Percentiles rank a stretch among this genome's conserved stretches.
Evolutionary conservation across 2,329 filamentous ascomycete genomes (phyloP).

Genomic region (Hirsutella rhossiliensis): DNA sequence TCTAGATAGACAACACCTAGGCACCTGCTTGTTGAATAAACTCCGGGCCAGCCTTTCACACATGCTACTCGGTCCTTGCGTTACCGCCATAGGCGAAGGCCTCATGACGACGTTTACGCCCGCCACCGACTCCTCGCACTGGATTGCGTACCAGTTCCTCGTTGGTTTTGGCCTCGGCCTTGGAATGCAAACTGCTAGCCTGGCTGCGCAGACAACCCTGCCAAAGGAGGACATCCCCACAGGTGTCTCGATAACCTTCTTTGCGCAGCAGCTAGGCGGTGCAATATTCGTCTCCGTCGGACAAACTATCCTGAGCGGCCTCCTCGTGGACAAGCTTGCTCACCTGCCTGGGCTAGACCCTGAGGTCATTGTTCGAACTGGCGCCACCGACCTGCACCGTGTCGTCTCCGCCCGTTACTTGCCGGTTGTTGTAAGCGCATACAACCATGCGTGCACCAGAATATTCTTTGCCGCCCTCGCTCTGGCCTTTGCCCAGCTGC

Average conservation of each 20-base stretch:
- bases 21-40: too few species aligned
- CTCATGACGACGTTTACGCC: constrained; percentile 41
- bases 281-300: constrained; percentile 53
- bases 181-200: constrained; percentile 33
- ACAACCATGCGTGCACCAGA: constrained; percentile 50
- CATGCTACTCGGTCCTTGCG: constrained; percentile 17
- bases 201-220: constrained; percentile 40
- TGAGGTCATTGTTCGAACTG: constrained; percentile 29
- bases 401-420: constrained; percentile 38
- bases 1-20: too few species aligned
- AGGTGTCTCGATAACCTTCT: constrained; percentile 39
- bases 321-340: constrained; percentile 31
- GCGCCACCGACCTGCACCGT: constrained; percentile 47
- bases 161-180: constrained; percentile 39
- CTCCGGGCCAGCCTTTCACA: too few species aligned
- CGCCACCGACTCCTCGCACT: constrained; percentile 31
- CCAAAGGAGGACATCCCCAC: constrained; percentile 35
- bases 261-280: constrained; percentile 55
- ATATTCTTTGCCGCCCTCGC: constrained; percentile 53
- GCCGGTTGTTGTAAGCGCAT: constrained; percentile 44
- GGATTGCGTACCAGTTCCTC: constrained; percentile 48
- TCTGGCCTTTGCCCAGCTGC: constrained; percentile 39
- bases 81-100: constrained; percentile 31
- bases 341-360: constrained; percentile 31
- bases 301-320: constrained; percentile 56